Evolutionary conservation across 768 basidiomycete species (phyloP).

Genomic region (Mycena rosella): DNA sequence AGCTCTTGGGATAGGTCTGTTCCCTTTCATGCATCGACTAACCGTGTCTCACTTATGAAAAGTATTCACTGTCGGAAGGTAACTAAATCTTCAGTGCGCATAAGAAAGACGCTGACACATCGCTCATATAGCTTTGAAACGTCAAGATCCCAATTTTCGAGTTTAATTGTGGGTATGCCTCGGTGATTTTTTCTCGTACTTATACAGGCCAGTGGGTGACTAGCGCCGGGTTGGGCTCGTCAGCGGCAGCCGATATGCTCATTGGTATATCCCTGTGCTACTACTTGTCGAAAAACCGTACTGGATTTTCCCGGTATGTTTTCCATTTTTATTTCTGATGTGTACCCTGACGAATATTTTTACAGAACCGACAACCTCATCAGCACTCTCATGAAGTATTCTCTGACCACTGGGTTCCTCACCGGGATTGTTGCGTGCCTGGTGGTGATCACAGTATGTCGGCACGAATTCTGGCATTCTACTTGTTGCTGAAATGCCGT

Average conservation of each 20-base stretch:
- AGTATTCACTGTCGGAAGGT: conserved; percentile 66
- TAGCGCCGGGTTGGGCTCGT: conserved; percentile 59
- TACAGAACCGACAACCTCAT: conserved; percentile 60
- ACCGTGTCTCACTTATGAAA: conserved; percentile 11
- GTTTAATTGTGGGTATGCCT: conserved; percentile 49
- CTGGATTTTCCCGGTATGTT: conserved; percentile 57
- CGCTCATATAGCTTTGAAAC: conserved; percentile 42
- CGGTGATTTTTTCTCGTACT: conserved; percentile 50
- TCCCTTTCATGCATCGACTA: conserved; percentile 35
- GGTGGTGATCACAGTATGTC: conserved; percentile 55
- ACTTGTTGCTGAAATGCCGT: background rate
- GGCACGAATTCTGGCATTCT: background rate
- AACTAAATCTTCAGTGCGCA: conserved; percentile 26
- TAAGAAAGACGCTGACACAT: background rate
- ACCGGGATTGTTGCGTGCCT: conserved; percentile 59
- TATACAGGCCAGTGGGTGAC: conserved; percentile 59
- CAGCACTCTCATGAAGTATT: conserved; percentile 57
- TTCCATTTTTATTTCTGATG: background rate
- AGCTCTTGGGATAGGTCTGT: conserved; percentile 58
- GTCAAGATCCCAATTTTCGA: conserved; percentile 48
- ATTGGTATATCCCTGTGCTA: conserved; percentile 64
- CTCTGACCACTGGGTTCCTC: conserved; percentile 58
- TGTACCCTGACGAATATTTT: conserved; percentile 1
- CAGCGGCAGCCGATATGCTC: conserved; percentile 62
- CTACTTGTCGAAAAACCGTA: conserved; percentile 60